Base-by-base conservation (phyloP, 2,329 filamentous ascomycete species). In the Colletotrichum tamarilloi region DNA sequence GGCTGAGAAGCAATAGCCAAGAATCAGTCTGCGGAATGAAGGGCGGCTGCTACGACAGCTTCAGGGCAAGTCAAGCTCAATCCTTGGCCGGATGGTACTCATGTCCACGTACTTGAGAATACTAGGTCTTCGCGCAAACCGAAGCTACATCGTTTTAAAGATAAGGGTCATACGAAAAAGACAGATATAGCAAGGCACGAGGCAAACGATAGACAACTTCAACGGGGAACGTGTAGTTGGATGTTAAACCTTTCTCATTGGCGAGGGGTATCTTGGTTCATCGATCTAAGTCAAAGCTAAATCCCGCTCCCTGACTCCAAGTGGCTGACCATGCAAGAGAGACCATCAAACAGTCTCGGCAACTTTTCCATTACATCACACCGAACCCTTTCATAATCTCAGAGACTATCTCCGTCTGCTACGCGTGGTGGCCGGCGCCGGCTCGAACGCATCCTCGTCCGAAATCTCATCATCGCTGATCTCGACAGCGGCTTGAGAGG, bases 381-480 rank as follows among this genome's bases (percentile, higher is more conserved):
- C 5, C 1, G 14, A 11, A n/a, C 30, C 14, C 8, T 5, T 28
- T 35, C 28, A 9, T n/a, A 14, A n/a, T 22, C 3, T 46, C 32
- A 24, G 24, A 11, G 16, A 6, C 70, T 64, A 76, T 66, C 73
- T 75, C 12, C 74, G 69, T 19, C 66, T 16, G n/a, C 72, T 68
- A 14, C 72, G 60, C 32, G 72, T 81, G 30, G 81, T 80, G 12
- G 80, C 75, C 0, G 86, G 86, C 62, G 86, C 84, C 6, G 88
- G 84, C 79, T 92, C 89, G 79, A 92, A 92, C 0, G 86, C 83
- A 66, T 84, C 86, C 56, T 91, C 89, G 69, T 91, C 89, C 0
- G 87, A 90, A 57, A 92, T 91, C 79, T 92, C 90, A 78, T 92
- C 91, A 72, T 92, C 90, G 74, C 90, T 92, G 67, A 92, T 88